These are phyloP conservation scores for Neurospora sp. DNA, from an alignment of 495 filamentous ascomycete species.

Conservation along the genomic window DNA sequence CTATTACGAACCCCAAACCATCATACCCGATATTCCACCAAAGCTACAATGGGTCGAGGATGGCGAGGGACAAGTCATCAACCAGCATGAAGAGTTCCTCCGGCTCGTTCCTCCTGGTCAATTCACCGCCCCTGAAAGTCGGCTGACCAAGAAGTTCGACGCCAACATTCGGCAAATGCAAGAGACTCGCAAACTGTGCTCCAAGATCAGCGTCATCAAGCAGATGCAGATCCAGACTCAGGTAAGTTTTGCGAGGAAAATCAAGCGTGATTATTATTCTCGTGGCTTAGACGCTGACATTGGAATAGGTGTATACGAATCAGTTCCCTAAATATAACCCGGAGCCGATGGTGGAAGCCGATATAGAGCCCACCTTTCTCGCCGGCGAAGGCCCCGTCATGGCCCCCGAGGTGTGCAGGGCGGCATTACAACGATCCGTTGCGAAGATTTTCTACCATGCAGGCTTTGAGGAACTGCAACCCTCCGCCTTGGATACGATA, in stretches of 20 bases:
- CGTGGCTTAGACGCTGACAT: constrained; percentile 5
- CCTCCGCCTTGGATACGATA: constrained; percentile 79
- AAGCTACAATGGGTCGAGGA: constrained; percentile 82
- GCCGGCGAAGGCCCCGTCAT: constrained; percentile 83
- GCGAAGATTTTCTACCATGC: constrained; percentile 94
- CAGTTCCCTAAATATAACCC: constrained; percentile 97
- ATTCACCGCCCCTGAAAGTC: constrained; percentile 70
- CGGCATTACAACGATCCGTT: constrained; percentile 79
- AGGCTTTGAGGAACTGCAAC: constrained; percentile 96
- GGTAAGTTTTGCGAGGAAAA: constrained; percentile 37
- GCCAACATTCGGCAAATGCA: constrained; percentile 93
- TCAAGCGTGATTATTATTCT: not conserved
- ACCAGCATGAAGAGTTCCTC: constrained; percentile 73
- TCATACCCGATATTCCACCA: constrained; percentile 71
- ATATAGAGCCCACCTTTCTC: constrained; percentile 74
- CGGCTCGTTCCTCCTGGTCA: constrained; percentile 59
- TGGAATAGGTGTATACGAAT: constrained; percentile 77
- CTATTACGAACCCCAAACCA: constrained; percentile 83
- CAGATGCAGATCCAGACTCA: constrained; percentile 98
- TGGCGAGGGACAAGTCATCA: constrained; percentile 71
- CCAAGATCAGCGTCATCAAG: constrained; percentile 94
- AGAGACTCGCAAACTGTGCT: constrained; percentile 89
- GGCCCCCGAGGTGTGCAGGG: constrained; percentile 64
- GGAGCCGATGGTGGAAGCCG: constrained; percentile 77
- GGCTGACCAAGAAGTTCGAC: constrained; percentile 68